These are phyloP conservation scores for Gyromitra esculenta DNA, from an alignment of 2,329 filamentous ascomycete genomes.

Conservation along the genomic window DNA sequence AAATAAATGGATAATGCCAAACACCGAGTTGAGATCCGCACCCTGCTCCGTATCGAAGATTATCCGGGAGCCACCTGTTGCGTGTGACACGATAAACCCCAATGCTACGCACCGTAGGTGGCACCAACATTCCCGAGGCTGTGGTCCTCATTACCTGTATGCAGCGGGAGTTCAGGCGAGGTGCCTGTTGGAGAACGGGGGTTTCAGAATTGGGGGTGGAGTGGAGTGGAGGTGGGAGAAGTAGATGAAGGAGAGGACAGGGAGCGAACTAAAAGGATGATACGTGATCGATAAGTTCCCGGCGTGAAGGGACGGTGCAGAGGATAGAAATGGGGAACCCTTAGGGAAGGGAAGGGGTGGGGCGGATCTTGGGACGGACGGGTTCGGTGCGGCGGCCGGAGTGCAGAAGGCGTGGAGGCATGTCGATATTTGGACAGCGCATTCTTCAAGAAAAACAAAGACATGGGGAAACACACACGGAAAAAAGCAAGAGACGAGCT, in stretches of 20 bases:
- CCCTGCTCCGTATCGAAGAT: conserved; percentile 64
- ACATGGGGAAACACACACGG: conserved; percentile 11
- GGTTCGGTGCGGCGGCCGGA: conserved; percentile 48
- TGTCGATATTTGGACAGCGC: conserved; percentile 42
- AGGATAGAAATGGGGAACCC: conserved; percentile 36
- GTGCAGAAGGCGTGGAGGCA: conserved; percentile 45
- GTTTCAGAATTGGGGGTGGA: conserved; percentile 38
- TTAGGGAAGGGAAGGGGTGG: conserved; percentile 28
- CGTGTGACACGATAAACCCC: conserved; percentile 63
- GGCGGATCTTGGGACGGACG: conserved; percentile 47
- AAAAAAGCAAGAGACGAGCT: conserved; percentile 20
- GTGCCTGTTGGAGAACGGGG: conserved; percentile 39
- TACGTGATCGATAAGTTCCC: conserved; percentile 44
- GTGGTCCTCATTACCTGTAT: conserved; percentile 60
- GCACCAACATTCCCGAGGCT: conserved; percentile 63
- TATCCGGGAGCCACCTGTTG: conserved; percentile 60
- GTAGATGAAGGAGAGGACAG: conserved; percentile 16
- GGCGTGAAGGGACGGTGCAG: conserved; percentile 37
- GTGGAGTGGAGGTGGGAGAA: conserved; percentile 30
- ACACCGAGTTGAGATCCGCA: conserved; percentile 60
- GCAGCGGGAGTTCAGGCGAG: conserved; percentile 58
- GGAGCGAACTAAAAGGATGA: conserved; percentile 32
- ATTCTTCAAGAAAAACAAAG: conserved; percentile 31
- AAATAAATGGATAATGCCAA: conserved; percentile 40
- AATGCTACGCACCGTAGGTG: conserved; percentile 64